These are phyloP conservation scores for Pyrenula massariospora DNA, from an alignment of 495 filamentous ascomycete species.

Conservation along the genomic window DNA sequence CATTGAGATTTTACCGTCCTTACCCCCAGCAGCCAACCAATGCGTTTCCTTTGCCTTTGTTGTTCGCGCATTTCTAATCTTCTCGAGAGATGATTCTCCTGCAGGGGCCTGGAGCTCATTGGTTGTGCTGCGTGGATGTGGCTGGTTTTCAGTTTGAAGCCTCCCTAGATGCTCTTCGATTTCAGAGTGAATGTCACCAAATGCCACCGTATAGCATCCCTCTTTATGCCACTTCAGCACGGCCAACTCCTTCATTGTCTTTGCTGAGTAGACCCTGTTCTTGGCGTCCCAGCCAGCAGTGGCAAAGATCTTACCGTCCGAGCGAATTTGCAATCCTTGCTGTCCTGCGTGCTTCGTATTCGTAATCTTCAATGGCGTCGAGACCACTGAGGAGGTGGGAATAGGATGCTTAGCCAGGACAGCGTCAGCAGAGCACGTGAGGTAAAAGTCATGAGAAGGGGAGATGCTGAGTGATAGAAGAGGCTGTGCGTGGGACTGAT, in stretches of 20 bases:
- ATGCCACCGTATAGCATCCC: constrained; percentile 78
- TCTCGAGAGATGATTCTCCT: constrained; percentile 18
- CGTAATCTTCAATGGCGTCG: constrained; percentile 40
- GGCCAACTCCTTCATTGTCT: constrained; percentile 77
- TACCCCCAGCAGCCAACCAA: constrained; percentile 84
- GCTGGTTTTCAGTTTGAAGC: constrained; percentile 1
- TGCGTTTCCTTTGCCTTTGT: constrained; percentile 58
- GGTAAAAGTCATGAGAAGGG: constrained; percentile 46
- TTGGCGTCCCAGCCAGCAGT: constrained; percentile 89
- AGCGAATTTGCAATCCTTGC: constrained; percentile 65
- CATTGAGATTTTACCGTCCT: constrained; percentile 91
- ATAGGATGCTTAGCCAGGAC: constrained; percentile 52
- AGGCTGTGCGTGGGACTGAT: constrained; percentile 67
- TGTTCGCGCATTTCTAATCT: constrained; percentile 51
- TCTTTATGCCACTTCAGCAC: constrained; percentile 93
- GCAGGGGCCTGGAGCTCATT: constrained; percentile 2
- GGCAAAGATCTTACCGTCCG: constrained; percentile 72
- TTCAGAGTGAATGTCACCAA: constrained; percentile 37
- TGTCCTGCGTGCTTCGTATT: constrained; percentile 86
- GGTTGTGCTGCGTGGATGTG: not conserved
- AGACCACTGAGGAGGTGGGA: constrained; percentile 18
- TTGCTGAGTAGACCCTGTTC: constrained; percentile 67
- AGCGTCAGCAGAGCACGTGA: constrained; percentile 78
- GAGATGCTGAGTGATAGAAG: constrained; percentile 66
- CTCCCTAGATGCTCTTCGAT: not conserved